Conservation (phyloP, 2,329 filamentous ascomycete genomes). For the Beauveria sp. region DNA sequence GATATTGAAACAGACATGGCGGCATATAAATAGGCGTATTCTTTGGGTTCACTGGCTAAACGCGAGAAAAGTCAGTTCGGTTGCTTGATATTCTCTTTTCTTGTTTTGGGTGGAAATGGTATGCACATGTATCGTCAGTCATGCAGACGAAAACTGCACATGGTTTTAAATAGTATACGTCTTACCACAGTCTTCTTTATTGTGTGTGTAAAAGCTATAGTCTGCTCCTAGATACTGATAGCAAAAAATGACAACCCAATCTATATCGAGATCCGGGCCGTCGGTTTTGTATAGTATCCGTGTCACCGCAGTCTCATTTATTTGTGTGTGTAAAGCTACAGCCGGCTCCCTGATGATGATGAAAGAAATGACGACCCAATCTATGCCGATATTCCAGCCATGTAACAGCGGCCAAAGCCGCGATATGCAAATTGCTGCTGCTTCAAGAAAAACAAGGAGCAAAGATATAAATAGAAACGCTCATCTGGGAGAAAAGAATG, state of each 20-base stretch:
- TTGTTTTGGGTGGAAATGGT: neutral
- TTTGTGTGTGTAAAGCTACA: neutral
- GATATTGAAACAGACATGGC: too few species aligned
- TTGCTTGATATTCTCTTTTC: neutral
- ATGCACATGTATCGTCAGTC: neutral
- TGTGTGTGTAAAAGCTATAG: neutral
- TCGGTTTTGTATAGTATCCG: too few species aligned
- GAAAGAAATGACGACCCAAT: neutral
- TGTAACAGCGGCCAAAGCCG: neutral
- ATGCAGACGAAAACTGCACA: neutral
- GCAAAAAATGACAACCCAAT: neutral
- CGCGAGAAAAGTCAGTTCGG: neutral
- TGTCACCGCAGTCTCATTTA: neutral
- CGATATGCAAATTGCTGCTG: neutral
- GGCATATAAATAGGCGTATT: too few species aligned
- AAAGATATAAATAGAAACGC: neutral
- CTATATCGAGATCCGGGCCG: neutral
- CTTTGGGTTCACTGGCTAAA: neutral
- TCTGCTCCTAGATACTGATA: neutral
- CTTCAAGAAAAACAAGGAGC: neutral
- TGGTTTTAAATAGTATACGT: too few species aligned
- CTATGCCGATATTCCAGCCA: neutral
- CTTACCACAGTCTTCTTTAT: neutral
- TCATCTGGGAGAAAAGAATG: too few species aligned
- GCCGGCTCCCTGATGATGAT: neutral